phyloP scores from a whole-genome alignment of 306 rosid species.

The Cucumis sativus region Cucumber_9930_V3 NC_026660.2:25551501-25552000 shows the following conservation, averaged over 20 bases:
- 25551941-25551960: no score
- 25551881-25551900: neutral
- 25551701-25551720: neutral
- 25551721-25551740: neutral
- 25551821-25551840: neutral
- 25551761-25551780: neutral
- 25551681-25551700: neutral
- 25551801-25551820: neutral
- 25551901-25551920: neutral
- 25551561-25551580: neutral
- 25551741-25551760: neutral
- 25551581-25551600: conserved; percentile 16
- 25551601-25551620: conserved; percentile 23
- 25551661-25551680: neutral
- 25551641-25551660: neutral
- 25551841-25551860: neutral
- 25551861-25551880: neutral
- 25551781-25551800: neutral
- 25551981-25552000: no score
- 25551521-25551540: neutral
- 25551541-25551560: neutral
- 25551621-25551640: conserved; percentile 17
- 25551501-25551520: neutral
- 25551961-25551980: no score
- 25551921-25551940: no score